phyloP scores from a whole-genome alignment of 2,329 filamentous ascomycete genomes.

The Fusarium sp. region DNA sequence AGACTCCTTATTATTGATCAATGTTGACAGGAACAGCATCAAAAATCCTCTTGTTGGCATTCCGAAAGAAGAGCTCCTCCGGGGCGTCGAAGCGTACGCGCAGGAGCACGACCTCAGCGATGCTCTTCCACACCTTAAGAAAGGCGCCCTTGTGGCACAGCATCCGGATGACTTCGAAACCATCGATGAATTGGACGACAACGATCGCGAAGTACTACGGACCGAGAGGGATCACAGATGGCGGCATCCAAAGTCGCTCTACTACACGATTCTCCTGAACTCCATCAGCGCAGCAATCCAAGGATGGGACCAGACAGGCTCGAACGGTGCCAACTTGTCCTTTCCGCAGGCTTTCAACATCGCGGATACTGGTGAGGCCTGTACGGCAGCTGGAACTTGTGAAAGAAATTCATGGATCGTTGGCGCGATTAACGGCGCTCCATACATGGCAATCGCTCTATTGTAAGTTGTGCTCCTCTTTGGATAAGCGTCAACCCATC shows the following conservation, averaged over 20 bases:
- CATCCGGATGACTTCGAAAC: conserved; percentile 62
- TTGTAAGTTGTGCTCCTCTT: no score
- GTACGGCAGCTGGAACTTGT: no score
- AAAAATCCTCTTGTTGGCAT: conserved; percentile 66
- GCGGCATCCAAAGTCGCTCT: conserved; percentile 56
- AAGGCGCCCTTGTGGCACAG: conserved; percentile 51
- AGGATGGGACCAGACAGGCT: conserved; percentile 75
- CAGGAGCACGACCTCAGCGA: conserved; percentile 62
- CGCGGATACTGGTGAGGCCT: no score
- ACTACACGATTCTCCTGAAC: conserved; percentile 1
- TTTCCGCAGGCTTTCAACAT: conserved; percentile 63
- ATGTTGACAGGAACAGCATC: neutral
- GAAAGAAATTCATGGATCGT: no score
- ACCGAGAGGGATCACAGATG: conserved; percentile 58
- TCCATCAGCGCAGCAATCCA: conserved; percentile 68
- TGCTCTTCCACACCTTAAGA: conserved; percentile 56
- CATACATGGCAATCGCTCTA: no score
- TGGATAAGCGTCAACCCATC: no score
- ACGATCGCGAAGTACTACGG: conserved; percentile 54
- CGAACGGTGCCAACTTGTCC: conserved; percentile 72
- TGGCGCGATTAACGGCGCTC: no score
- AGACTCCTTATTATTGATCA: no score
- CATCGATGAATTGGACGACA: conserved; percentile 60
- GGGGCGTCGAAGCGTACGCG: conserved; percentile 66
- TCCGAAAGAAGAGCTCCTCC: conserved; percentile 64